phyloP scores from a whole-genome alignment of 192 early-diverging fungal genomes.

The Rhizoclosmatium sp. region DNA sequence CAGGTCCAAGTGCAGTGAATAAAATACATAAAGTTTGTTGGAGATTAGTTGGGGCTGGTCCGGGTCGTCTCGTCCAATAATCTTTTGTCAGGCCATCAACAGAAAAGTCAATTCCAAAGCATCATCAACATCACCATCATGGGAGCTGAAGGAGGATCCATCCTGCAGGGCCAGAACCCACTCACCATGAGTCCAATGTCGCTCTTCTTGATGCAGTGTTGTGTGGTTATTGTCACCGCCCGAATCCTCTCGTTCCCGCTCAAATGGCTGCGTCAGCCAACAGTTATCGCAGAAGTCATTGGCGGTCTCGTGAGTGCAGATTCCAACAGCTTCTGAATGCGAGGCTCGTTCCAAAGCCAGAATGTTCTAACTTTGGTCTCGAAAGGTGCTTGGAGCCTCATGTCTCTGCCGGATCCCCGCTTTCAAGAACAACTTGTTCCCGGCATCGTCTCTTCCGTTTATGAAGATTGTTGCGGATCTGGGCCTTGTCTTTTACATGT shows the following conservation, averaged over 20 bases:
- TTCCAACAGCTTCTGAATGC: slow-evolving; percentile 40
- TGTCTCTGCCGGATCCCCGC: slow-evolving; percentile 78
- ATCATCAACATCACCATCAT: too few relatives aligned
- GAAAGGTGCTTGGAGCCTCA: slow-evolving; percentile 78
- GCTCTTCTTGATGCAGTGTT: slow-evolving; percentile 79
- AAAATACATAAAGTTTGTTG: too few relatives aligned
- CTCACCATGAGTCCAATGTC: slow-evolving; percentile 60
- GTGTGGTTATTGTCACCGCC: slow-evolving; percentile 75
- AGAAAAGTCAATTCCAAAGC: too few relatives aligned
- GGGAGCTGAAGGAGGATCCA: not conserved
- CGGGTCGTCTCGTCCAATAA: too few relatives aligned
- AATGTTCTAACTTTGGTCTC: too few relatives aligned
- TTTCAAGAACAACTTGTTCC: slow-evolving; percentile 74
- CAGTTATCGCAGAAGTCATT: slow-evolving; percentile 86
- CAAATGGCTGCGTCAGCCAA: slow-evolving; percentile 69
- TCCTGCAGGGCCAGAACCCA: slow-evolving; percentile 30
- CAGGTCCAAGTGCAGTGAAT: too few relatives aligned
- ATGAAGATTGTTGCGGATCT: slow-evolving; percentile 78
- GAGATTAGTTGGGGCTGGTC: too few relatives aligned
- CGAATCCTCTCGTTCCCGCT: slow-evolving; percentile 71
- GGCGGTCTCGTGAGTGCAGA: slow-evolving; percentile 78
- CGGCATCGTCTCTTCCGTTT: slow-evolving; percentile 64
- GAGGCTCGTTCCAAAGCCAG: too few relatives aligned
- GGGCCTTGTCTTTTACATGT: slow-evolving; percentile 85
- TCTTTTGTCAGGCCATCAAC: too few relatives aligned